Percentiles rank a stretch among this genome's conserved stretches.
phyloP scores from a whole-genome alignment of 1,284 basidiomycete genomes.

The Papiliotrema flavescens region DNA sequence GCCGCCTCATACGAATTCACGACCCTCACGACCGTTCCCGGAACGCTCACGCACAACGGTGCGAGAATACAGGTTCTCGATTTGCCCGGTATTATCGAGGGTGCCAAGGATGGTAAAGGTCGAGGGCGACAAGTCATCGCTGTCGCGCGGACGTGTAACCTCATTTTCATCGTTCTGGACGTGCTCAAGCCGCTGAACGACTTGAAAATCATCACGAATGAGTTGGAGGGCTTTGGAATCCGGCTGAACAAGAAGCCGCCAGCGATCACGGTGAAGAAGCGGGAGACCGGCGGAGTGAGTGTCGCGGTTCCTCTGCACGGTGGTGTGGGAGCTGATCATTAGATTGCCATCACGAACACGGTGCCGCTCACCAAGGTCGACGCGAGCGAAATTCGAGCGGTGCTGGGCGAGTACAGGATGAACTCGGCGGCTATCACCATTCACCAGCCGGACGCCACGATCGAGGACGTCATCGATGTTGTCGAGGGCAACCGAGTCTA shows the following conservation, averaged over 20 bases:
- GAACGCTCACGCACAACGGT: constrained; percentile 68
- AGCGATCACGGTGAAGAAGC: constrained; percentile 79
- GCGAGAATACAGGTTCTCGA: constrained; percentile 62
- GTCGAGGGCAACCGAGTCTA: constrained; percentile 93
- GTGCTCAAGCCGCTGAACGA: constrained; percentile 95
- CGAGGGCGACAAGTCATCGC: constrained; percentile 93
- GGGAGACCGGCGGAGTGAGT: constrained; percentile 80
- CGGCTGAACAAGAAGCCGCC: constrained; percentile 94
- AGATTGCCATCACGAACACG: constrained; percentile 85
- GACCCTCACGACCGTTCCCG: constrained; percentile 67
- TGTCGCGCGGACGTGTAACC: constrained; percentile 94
- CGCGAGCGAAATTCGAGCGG: constrained; percentile 92
- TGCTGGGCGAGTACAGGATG: constrained; percentile 84
- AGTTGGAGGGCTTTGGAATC: constrained; percentile 96
- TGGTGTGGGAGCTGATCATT: background rate
- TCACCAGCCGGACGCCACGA: constrained; percentile 84
- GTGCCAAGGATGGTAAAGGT: constrained; percentile 96
- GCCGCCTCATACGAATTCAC: constrained; percentile 99
- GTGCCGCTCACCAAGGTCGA: constrained; percentile 97
- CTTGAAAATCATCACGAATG: constrained; percentile 84
- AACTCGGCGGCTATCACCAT: constrained; percentile 92
- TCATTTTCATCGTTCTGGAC: constrained; percentile 98
- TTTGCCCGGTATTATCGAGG: constrained; percentile 83
- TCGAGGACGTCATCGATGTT: constrained; percentile 97
- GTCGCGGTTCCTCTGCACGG: background rate